Evolutionary conservation across 2,329 filamentous ascomycete species (phyloP).

Genomic region (Amauroascus verrucosus): DNA sequence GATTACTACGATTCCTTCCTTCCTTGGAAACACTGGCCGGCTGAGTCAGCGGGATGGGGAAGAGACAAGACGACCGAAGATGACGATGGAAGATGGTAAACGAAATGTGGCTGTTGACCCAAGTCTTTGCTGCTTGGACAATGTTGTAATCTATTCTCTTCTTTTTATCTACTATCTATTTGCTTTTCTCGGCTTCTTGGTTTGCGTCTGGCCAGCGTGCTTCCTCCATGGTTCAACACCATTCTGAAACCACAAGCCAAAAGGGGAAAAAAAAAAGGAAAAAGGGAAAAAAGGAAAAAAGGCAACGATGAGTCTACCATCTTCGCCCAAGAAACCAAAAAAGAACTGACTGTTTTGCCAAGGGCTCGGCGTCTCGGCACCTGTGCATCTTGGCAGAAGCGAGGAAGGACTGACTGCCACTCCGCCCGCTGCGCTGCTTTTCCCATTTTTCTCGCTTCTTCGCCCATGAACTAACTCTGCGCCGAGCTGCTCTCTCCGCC

Average conservation of each 20-base stretch:
- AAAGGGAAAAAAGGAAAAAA: background rate
- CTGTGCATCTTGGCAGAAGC: conserved; percentile 19
- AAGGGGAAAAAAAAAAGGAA: background rate
- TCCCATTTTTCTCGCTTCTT: background rate
- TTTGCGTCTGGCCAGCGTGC: too few species aligned
- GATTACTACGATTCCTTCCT: background rate
- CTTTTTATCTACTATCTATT: too few species aligned
- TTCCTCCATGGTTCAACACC: background rate
- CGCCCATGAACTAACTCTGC: background rate
- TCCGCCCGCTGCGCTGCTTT: conserved; percentile 10
- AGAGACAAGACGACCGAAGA: background rate
- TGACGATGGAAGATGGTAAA: too few species aligned
- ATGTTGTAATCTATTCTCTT: too few species aligned
- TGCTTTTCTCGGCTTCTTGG: too few species aligned
- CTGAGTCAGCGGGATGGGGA: background rate
- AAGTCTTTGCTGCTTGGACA: too few species aligned
- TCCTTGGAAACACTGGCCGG: background rate
- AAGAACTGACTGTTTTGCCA: conserved; percentile 21
- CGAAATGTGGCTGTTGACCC: too few species aligned
- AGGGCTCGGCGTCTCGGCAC: conserved; percentile 27
- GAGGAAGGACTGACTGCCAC: conserved; percentile 22
- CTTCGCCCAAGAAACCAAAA: conserved; percentile 3
- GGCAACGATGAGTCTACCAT: background rate
- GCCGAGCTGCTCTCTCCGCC: conserved; percentile 6
- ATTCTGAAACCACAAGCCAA: background rate